These are phyloP conservation scores for Lenzites betulinus DNA, from an alignment of 768 basidiomycete species.

Conservation along the genomic window DNA sequence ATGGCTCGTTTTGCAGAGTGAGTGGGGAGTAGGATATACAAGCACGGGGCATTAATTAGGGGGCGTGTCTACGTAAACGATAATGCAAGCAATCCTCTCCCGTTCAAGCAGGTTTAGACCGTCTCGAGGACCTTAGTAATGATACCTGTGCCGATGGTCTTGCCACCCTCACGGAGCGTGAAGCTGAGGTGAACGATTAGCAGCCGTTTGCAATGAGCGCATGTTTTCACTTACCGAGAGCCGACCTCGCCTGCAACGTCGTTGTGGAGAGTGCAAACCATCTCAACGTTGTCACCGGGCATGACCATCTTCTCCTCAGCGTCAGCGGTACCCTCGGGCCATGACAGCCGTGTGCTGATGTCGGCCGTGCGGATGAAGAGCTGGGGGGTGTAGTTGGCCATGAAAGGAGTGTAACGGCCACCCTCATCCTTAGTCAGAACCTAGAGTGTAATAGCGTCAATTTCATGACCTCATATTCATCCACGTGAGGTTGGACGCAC, in stretches of 20 bases:
- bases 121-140: slow-evolving; percentile 78
- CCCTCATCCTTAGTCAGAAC: slow-evolving; percentile 86
- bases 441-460: slow-evolving; percentile 37
- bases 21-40: slow-evolving; percentile 25
- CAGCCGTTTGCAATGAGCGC: background rate
- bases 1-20: slow-evolving; percentile 24
- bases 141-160: slow-evolving; percentile 94
- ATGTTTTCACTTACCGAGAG: slow-evolving; percentile 52
- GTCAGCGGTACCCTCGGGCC: slow-evolving; percentile 83
- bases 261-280: slow-evolving; percentile 78
- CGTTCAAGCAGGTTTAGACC: slow-evolving; percentile 32
- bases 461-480: background rate
- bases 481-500: slow-evolving; percentile 39
- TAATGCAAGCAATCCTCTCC: slow-evolving; percentile 14
- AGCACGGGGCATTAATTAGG: slow-evolving; percentile 26
- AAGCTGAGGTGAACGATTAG: slow-evolving; percentile 46
- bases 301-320: slow-evolving; percentile 94
- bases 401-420: slow-evolving; percentile 90
- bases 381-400: slow-evolving; percentile 92
- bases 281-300: slow-evolving; percentile 97
- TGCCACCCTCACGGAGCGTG: slow-evolving; percentile 93
- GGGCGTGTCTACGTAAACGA: slow-evolving; percentile 16
- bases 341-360: slow-evolving; percentile 80
- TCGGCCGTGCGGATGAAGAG: slow-evolving; percentile 96
- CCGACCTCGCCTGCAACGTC: slow-evolving; percentile 91